phyloP scores from a whole-genome alignment of 257 asterid genomes.

The Buddleja alternifolia region DNA sequence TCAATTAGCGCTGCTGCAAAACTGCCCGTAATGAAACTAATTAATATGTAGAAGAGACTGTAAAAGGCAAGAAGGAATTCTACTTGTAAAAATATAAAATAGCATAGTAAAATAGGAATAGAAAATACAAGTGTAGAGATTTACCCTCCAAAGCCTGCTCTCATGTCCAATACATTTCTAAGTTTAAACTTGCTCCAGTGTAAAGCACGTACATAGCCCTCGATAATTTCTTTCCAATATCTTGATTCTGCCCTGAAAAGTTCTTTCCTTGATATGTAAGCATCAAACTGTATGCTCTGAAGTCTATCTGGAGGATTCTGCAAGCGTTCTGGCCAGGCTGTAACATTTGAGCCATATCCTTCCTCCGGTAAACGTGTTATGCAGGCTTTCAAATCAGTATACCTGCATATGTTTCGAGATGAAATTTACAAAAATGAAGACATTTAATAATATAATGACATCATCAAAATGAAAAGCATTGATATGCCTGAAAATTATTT shows the following conservation, averaged over 20 bases:
- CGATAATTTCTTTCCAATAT: conserved; percentile 83
- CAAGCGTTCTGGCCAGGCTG: conserved; percentile 86
- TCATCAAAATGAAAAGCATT: conserved; percentile 10
- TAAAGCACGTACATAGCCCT: conserved; percentile 58
- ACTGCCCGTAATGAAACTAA: conserved; percentile 46
- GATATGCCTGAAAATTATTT: neutral
- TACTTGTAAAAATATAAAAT: neutral
- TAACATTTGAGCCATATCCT: conserved; percentile 76
- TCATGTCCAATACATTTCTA: conserved; percentile 96
- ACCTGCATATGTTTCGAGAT: conserved; percentile 50
- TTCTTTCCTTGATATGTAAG: conserved; percentile 78
- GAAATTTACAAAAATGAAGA: conserved; percentile 20
- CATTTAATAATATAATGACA: conserved; percentile 12
- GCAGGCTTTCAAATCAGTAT: conserved; percentile 84
- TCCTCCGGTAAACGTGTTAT: conserved; percentile 79
- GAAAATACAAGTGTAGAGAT: conserved; percentile 22
- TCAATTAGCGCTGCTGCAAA: conserved; percentile 91
- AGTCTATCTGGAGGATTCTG: conserved; percentile 92
- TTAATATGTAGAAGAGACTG: conserved; percentile 7
- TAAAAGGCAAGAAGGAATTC: neutral
- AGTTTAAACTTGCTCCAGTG: conserved; percentile 65
- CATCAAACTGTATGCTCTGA: conserved; percentile 79
- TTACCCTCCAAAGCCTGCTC: conserved; percentile 98
- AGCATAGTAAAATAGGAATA: conserved; percentile 6
- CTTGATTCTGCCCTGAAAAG: conserved; percentile 76